A percentile compares a stretch with the other conserved stretches of the same genome.
Evolutionary conservation across 306 rosid species (phyloP).

Genomic region (Lagenaria siceraria): DNA sequence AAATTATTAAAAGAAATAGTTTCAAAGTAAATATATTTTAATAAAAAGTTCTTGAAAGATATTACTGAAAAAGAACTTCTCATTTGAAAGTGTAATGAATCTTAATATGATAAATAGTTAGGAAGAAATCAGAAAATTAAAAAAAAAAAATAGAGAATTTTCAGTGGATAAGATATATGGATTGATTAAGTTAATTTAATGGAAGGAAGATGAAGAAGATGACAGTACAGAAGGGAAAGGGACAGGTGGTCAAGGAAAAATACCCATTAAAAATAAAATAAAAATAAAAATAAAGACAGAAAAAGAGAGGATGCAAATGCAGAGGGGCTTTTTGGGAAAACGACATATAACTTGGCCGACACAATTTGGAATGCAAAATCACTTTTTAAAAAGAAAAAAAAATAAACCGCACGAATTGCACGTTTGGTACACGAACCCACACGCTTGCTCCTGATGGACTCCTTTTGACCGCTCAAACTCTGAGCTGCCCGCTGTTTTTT

Average conservation of each 20-base stretch:
- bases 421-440: constrained; percentile 8
- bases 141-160: background rate
- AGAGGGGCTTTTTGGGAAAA: constrained; percentile 2
- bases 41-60: no score
- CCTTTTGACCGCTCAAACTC: background rate
- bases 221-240: background rate
- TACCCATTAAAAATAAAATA: background rate
- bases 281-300: background rate
- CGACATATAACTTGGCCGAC: background rate
- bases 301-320: background rate
- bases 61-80: no score
- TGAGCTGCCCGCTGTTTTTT: background rate
- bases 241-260: constrained; percentile 1
- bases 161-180: background rate
- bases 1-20: no score
- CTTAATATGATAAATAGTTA: background rate
- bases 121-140: background rate
- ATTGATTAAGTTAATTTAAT: background rate
- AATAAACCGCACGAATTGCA: background rate
- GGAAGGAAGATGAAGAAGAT: background rate
- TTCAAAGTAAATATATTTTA: no score
- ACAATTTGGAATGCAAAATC: background rate
- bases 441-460: background rate
- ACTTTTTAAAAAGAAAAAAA: background rate
- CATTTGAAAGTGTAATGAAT: no score